Evolutionary conservation across 805 yeast species (phyloP).

Genomic region (Kodamaea nitidulidarum): DNA sequence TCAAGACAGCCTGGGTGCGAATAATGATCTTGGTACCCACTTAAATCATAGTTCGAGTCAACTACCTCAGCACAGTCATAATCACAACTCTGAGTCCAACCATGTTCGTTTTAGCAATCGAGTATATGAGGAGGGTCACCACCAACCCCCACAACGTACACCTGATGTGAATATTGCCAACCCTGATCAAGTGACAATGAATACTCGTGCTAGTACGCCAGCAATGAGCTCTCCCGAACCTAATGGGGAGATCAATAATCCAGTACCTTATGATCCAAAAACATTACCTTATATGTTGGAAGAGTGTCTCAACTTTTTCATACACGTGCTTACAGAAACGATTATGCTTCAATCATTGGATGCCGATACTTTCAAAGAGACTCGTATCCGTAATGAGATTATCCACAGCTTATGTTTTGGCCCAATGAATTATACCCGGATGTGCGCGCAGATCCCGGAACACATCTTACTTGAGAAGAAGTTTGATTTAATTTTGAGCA

Average conservation of each 20-base stretch:
- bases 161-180: not conserved
- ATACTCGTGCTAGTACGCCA: not conserved
- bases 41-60: no score
- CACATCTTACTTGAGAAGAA: slow-evolving; percentile 66
- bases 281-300: slow-evolving; percentile 65
- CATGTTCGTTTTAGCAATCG: not conserved
- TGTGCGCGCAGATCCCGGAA: slow-evolving; percentile 70
- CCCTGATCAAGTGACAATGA: not conserved
- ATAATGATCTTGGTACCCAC: no score
- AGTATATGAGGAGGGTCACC: not conserved
- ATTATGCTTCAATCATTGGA: slow-evolving; percentile 48
- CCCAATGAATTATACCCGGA: slow-evolving; percentile 64
- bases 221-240: not conserved
- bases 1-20: not conserved
- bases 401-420: slow-evolving; percentile 79
- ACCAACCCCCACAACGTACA: not conserved
- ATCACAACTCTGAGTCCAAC: not conserved
- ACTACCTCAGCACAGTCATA: not conserved
- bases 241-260: not conserved
- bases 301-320: slow-evolving; percentile 68
- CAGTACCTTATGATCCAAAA: slow-evolving; percentile 38
- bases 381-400: slow-evolving; percentile 63
- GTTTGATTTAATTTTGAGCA: slow-evolving; percentile 52
- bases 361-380: slow-evolving; percentile 46
- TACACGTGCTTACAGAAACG: slow-evolving; percentile 66